These are phyloP conservation scores for Petrea volubilis DNA, from an alignment of 257 asterid species.

Conservation along the genomic window DNA sequence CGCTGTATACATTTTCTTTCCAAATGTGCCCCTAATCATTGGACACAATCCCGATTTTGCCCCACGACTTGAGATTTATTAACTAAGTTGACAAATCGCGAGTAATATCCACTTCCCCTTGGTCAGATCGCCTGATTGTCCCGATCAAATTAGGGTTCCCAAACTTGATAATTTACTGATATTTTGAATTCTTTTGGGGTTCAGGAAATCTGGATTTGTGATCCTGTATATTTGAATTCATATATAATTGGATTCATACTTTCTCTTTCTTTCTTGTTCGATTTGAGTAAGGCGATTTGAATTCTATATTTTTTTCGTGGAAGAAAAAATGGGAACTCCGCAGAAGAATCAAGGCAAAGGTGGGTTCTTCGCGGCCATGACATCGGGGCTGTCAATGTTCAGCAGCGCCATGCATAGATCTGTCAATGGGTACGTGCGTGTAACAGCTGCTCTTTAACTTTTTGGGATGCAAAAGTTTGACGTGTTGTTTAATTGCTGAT, in stretches of 20 bases:
- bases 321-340: slow-evolving; percentile 52
- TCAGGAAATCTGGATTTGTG: slow-evolving; percentile 10
- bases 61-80: not conserved
- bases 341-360: slow-evolving; percentile 50
- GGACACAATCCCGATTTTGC: slow-evolving; percentile 4
- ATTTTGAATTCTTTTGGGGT: not conserved
- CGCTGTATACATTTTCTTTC: not conserved
- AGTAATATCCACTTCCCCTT: not conserved
- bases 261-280: not conserved
- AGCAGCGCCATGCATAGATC: slow-evolving; percentile 71
- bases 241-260: too few species aligned
- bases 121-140: slow-evolving; percentile 18
- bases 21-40: slow-evolving; percentile 8
- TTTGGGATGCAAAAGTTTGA: not conserved
- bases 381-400: slow-evolving; percentile 63
- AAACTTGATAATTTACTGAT: not conserved
- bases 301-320: slow-evolving; percentile 20
- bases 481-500: not conserved
- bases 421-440: slow-evolving; percentile 60
- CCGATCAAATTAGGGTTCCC: slow-evolving; percentile 41
- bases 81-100: not conserved
- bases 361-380: slow-evolving; percentile 71
- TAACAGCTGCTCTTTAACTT: not conserved
- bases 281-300: slow-evolving; percentile 14
- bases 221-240: not conserved